These are phyloP conservation scores for Mortierella sp. DNA, from an alignment of 371 early-diverging fungal genomes.

Conservation along the genomic window DNA sequence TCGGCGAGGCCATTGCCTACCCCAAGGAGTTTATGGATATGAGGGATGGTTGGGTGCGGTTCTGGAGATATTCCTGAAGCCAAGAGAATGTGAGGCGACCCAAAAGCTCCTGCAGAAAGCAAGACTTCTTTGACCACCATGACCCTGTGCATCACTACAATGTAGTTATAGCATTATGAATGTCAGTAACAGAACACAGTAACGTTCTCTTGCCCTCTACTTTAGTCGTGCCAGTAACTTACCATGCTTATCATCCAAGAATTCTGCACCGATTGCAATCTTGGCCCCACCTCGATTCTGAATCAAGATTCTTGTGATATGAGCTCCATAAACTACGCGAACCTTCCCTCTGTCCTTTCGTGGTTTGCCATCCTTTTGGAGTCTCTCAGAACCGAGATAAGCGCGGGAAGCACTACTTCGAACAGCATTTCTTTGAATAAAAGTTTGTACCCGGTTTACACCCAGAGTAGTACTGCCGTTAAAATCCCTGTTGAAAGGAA, in stretches of 20 bases:
- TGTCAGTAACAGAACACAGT: not conserved
- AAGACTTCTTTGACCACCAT: slow-evolving; percentile 46
- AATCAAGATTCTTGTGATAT: slow-evolving; percentile 34
- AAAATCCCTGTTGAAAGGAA: slow-evolving; percentile 47
- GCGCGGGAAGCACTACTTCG: slow-evolving; percentile 49
- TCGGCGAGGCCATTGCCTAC: slow-evolving; percentile 59
- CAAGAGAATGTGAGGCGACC: slow-evolving; percentile 47
- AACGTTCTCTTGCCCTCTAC: no score
- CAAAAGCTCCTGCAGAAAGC: slow-evolving; percentile 45
- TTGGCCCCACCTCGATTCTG: slow-evolving; percentile 35
- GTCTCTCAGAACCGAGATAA: slow-evolving; percentile 25
- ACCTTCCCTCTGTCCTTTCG: slow-evolving; percentile 21
- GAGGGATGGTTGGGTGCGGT: slow-evolving; percentile 45
- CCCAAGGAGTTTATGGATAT: slow-evolving; percentile 55
- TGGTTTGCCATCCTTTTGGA: slow-evolving; percentile 17
- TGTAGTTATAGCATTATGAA: no score
- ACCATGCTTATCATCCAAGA: slow-evolving; percentile 43
- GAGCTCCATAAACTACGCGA: slow-evolving; percentile 47
- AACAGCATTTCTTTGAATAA: slow-evolving; percentile 42
- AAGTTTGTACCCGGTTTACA: slow-evolving; percentile 44
- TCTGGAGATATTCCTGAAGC: slow-evolving; percentile 49
- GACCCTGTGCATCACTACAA: slow-evolving; percentile 35
- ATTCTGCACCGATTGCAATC: slow-evolving; percentile 48
- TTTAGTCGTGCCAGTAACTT: not conserved
- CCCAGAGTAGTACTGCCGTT: slow-evolving; percentile 46